A percentile compares a stretch with the other conserved stretches of the same genome.
phyloP scores from a whole-genome alignment of 148 eudicot species.

The Amaranthus palmeri region DNA sequence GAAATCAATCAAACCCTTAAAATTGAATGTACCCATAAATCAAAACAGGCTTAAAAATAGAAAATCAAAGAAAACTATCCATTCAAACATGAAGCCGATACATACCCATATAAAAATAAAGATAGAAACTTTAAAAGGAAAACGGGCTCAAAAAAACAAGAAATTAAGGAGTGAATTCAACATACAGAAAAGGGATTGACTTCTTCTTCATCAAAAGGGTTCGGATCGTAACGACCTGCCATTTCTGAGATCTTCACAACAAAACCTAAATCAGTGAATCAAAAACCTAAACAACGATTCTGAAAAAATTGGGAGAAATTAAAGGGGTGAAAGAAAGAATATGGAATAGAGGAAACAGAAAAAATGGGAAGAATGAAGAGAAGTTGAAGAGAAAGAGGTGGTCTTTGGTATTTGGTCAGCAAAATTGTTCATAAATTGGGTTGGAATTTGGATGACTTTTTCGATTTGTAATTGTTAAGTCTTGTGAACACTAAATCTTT shows the following conservation, averaged over 20 bases:
- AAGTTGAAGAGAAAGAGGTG: neutral
- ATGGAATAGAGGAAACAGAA: constrained; percentile 9
- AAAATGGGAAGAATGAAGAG: neutral
- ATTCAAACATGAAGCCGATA: neutral
- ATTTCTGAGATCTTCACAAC: constrained; percentile 24
- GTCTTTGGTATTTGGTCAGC: constrained; percentile 12
- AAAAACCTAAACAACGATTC: neutral
- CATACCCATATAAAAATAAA: neutral
- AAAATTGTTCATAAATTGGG: neutral
- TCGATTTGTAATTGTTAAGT: neutral
- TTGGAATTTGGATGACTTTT: no score
- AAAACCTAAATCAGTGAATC: constrained; percentile 7
- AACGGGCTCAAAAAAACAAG: neutral
- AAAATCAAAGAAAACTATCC: neutral
- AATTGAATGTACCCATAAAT: constrained; percentile 5
- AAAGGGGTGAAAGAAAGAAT: neutral
- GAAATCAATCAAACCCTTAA: neutral
- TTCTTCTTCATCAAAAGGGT: constrained; percentile 81
- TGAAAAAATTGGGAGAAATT: no score
- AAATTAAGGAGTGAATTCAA: neutral
- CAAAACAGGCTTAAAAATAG: neutral
- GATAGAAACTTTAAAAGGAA: neutral
- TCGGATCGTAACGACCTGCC: constrained; percentile 74
- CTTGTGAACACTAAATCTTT: neutral
- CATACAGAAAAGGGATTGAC: constrained; percentile 75